Percentiles rank a stretch among this genome's conserved stretches.
Evolutionary conservation across 257 asterid species (phyloP).

Genomic region (Scutellaria galericulata): DNA sequence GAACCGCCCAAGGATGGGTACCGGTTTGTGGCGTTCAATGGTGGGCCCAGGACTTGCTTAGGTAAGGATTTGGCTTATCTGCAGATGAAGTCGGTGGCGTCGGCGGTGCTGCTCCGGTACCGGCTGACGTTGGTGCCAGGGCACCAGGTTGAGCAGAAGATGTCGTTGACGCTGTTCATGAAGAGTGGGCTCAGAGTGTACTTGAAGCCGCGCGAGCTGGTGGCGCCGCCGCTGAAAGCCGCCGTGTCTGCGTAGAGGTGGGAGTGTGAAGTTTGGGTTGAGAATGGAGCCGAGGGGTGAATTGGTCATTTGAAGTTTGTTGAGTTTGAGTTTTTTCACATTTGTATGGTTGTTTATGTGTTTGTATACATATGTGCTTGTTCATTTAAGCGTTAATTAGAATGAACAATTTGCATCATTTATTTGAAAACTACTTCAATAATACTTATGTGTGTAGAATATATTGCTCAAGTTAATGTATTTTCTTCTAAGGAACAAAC

Average conservation of each 20-base stretch:
- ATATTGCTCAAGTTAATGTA: background rate
- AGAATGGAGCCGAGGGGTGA: constrained; percentile 38
- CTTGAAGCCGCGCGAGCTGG: constrained; percentile 20
- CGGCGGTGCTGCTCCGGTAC: constrained; percentile 81
- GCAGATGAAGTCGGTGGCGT: constrained; percentile 87
- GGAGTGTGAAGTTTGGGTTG: constrained; percentile 58
- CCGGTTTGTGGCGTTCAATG: constrained; percentile 75
- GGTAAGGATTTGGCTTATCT: constrained; percentile 90
- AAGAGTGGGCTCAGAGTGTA: constrained; percentile 31
- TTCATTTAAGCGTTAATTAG: background rate
- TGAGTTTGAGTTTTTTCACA: background rate
- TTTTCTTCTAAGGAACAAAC: background rate
- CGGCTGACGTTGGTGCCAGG: constrained; percentile 65
- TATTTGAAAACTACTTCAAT: constrained; percentile 10
- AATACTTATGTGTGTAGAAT: constrained; percentile 5
- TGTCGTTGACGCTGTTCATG: constrained; percentile 71
- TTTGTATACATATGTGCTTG: background rate
- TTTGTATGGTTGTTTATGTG: constrained; percentile 6
- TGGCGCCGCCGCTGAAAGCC: background rate
- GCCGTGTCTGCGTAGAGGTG: constrained; percentile 33
- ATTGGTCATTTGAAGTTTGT: constrained; percentile 22
- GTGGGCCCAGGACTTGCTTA: constrained; percentile 83
- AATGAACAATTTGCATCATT: constrained; percentile 23
- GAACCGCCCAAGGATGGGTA: constrained; percentile 71
- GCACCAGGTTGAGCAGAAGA: constrained; percentile 86